These are phyloP conservation scores for Sonneratia alba DNA, from an alignment of 345 rosid species.

Conservation along the genomic window DNA sequence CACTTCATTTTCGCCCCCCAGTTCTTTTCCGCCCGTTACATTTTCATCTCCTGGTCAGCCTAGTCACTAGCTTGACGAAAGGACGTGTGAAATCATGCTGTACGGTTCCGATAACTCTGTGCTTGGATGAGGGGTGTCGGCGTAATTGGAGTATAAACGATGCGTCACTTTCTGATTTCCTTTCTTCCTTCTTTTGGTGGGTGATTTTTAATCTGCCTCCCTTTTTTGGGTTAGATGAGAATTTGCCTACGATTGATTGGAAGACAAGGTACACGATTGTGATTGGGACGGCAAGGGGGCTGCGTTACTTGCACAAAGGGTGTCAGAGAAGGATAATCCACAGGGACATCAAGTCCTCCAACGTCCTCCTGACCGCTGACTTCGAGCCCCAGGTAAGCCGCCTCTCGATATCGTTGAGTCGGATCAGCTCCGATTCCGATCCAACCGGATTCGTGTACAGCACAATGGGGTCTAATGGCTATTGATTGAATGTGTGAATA, in stretches of 20 bases:
- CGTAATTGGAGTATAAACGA: not conserved
- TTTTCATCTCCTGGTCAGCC: too few species aligned
- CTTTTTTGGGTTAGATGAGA: slow-evolving; percentile 29
- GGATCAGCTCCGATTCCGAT: too few species aligned
- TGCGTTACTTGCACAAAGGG: slow-evolving; percentile 81
- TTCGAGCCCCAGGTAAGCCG: slow-evolving; percentile 53
- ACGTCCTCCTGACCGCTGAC: slow-evolving; percentile 66
- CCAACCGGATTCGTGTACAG: too few species aligned
- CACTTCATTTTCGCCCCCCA: not conserved
- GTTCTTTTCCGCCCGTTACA: not conserved
- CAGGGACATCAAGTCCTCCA: slow-evolving; percentile 87
- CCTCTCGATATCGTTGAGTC: too few species aligned
- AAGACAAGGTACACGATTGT: slow-evolving; percentile 65
- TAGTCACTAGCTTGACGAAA: too few species aligned
- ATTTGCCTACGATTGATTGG: slow-evolving; percentile 53
- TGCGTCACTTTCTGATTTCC: not conserved
- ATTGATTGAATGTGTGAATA: slow-evolving; percentile 8
- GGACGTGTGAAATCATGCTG: too few species aligned
- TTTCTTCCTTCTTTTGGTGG: not conserved
- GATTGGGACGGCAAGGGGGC: slow-evolving; percentile 76
- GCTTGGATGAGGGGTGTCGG: not conserved
- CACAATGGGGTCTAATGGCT: not conserved
- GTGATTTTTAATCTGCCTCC: not conserved
- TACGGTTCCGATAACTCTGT: too few species aligned
- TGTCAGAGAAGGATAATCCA: slow-evolving; percentile 92